Base-by-base conservation (phyloP, 768 basidiomycete genomes). In the Naganishia randhawae region DNA sequence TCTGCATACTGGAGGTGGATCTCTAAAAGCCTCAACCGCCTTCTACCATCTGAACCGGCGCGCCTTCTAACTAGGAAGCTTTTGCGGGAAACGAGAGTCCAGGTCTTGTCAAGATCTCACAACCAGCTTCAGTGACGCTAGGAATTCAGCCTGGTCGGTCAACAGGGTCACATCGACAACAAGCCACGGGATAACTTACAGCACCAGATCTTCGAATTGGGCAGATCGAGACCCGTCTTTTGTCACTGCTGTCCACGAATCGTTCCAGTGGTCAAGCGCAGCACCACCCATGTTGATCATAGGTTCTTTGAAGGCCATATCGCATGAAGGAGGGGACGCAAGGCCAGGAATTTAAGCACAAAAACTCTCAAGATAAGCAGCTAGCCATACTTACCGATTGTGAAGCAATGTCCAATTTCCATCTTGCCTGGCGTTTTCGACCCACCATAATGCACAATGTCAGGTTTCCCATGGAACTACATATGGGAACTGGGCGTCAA, bases 161-260 rank as follows among this genome's bases (percentile, higher is more conserved):
- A 27, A 22, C 29, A 51, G 11, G n/a, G n/a, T n/a, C 29, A 8
- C 13, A 54, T 22, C 25, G 35, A 17, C 33, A 42, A 42, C 67
- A 77, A 54, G 31, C 61, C 50, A 17, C 54, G 57, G 17, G 25
- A 55, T 19, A 16, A 85, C 92, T 74, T 75, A 94, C 93, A 99
- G 80, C 37, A 99, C 82, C 0, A 95, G 97, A 75, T 99, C 96
- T 79, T 99, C 96, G 76, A 97, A 99, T 76, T 99, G 96, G 1
- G 96, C 96, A 69, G 91, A 93, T 65, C 85, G 83, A 78, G 89
- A 89, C 27, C 93, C 95, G 80, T 97, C 95, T 13, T 85, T 80
- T 3, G 96, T 98, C 25, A 89, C 91, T 1, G 94, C 92, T 2
- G 95, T 98, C 95, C 95, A 98, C 75, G 92, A 88, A 78, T 65